Conservation (phyloP, 805 yeast species). For the Candida chilensis region DNA sequence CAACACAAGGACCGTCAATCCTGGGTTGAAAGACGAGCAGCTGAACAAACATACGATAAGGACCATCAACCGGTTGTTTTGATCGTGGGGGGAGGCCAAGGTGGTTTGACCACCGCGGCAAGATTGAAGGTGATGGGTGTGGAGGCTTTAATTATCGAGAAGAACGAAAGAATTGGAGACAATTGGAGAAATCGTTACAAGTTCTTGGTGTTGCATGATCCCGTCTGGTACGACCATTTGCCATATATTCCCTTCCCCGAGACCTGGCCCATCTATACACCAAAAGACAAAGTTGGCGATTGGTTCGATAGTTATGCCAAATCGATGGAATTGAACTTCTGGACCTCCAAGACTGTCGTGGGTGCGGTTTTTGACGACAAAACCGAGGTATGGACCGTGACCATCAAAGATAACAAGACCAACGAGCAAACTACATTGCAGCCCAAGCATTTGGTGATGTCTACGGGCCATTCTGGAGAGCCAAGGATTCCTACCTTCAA, state of each 20-base stretch:
- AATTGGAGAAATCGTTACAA: constrained; percentile 37
- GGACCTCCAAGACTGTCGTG: constrained; percentile 13
- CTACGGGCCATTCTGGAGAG: constrained; percentile 38
- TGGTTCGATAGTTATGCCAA: constrained; percentile 32
- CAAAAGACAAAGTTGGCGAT: constrained; percentile 34
- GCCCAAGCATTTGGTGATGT: constrained; percentile 29
- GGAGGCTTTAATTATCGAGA: constrained; percentile 26
- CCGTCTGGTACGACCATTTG: constrained; percentile 31
- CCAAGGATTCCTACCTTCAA: constrained; percentile 31
- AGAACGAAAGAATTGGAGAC: constrained; percentile 27
- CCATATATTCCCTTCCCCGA: constrained; percentile 29
- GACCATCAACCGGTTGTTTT: constrained; percentile 29
- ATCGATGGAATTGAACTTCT: constrained; percentile 26
- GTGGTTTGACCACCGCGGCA: constrained; percentile 32
- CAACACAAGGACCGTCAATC: constrained; percentile 24
- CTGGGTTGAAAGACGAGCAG: constrained; percentile 22
- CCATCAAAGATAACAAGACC: constrained; percentile 15
- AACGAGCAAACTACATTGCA: constrained; percentile 10
- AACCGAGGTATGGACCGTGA: constrained; percentile 19
- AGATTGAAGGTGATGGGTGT: constrained; percentile 30
- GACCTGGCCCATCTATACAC: constrained; percentile 31
- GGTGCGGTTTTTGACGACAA: constrained; percentile 18
- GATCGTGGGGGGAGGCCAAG: constrained; percentile 39
- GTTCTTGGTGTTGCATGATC: constrained; percentile 35
- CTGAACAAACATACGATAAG: constrained; percentile 12